Evolutionary conservation across 768 basidiomycete species (phyloP).

Genomic region (Chiua virens): DNA sequence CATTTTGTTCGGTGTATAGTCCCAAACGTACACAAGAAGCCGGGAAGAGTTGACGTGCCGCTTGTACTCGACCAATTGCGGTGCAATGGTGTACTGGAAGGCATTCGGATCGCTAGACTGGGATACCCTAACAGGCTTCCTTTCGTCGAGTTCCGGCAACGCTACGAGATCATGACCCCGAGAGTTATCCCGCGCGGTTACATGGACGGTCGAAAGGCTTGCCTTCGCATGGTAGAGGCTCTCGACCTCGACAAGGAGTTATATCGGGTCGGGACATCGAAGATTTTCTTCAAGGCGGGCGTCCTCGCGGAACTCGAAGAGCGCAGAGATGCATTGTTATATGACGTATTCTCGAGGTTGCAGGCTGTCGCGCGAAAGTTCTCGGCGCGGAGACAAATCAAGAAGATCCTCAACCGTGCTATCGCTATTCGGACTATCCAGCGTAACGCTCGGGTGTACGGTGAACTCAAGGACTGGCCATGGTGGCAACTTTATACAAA

Average conservation of each 20-base stretch:
- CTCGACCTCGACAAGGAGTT: constrained; percentile 82
- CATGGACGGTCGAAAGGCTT: constrained; percentile 97
- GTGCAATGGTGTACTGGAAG: constrained; percentile 98
- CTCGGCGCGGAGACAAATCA: constrained; percentile 86
- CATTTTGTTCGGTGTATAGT: constrained; percentile 99
- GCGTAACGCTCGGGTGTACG: constrained; percentile 89
- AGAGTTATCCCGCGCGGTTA: constrained; percentile 93
- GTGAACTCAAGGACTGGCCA: constrained; percentile 90
- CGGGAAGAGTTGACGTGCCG: constrained; percentile 88
- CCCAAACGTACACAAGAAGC: constrained; percentile 89
- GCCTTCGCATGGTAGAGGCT: constrained; percentile 84
- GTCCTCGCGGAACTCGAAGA: constrained; percentile 96
- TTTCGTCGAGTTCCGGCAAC: constrained; percentile 95
- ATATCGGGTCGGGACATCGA: constrained; percentile 92
- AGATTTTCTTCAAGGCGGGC: constrained; percentile 99
- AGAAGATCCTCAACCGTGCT: constrained; percentile 92
- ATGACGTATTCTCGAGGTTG: constrained; percentile 83
- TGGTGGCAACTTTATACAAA: constrained; percentile 99
- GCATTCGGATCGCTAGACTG: constrained; percentile 94
- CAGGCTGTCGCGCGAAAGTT: constrained; percentile 87
- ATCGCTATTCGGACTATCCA: constrained; percentile 91
- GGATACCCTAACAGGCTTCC: constrained; percentile 97
- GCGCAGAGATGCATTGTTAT: constrained; percentile 81
- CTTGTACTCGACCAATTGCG: constrained; percentile 94
- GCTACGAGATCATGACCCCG: constrained; percentile 94